A percentile compares a stretch with the other conserved stretches of the same genome.
These are phyloP conservation scores for Serpula lacrymans DNA, from an alignment of 768 basidiomycete genomes.

Conservation along the genomic window DNA sequence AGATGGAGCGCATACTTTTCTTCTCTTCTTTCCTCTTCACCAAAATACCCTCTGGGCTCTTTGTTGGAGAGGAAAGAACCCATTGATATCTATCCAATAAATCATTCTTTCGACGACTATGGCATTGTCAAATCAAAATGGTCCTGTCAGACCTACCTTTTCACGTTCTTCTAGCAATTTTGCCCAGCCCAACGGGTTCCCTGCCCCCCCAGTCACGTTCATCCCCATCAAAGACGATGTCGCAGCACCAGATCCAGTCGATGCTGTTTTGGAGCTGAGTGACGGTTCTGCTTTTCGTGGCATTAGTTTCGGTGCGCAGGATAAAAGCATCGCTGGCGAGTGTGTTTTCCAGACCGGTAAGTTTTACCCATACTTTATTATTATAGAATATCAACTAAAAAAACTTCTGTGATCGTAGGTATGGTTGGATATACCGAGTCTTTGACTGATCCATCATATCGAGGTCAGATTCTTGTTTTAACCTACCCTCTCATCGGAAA, in stretches of 20 bases:
- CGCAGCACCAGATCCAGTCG: conserved; percentile 21
- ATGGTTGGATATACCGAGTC: conserved; percentile 99
- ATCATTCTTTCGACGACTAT: background rate
- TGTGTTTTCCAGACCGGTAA: conserved; percentile 99
- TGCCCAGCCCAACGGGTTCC: conserved; percentile 29
- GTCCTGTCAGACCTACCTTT: conserved; percentile 39
- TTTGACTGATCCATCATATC: conserved; percentile 96
- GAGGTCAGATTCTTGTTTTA: conserved; percentile 95
- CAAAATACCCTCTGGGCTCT: conserved; percentile 40
- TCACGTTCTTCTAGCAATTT: conserved; percentile 42
- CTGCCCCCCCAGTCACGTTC: conserved; percentile 33
- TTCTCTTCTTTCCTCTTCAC: conserved; percentile 48
- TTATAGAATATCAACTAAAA: conserved; percentile 17
- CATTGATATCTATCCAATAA: conserved; percentile 11
- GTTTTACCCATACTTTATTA: conserved; percentile 23
- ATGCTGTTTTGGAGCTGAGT: conserved; percentile 81
- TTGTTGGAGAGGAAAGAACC: conserved; percentile 52
- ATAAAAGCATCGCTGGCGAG: conserved; percentile 91
- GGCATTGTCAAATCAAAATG: conserved; percentile 1
- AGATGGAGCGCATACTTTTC: conserved; percentile 12
- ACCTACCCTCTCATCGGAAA: conserved; percentile 98
- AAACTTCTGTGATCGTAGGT: conserved; percentile 49
- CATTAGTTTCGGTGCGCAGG: conserved; percentile 89
- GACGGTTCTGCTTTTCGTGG: conserved; percentile 90
- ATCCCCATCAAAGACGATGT: conserved; percentile 21